Evolutionary conservation across 768 basidiomycete genomes (phyloP), one percentile per base, ranked within the genome.

Genomic region (Rhizopogon vulgaris): DNA sequence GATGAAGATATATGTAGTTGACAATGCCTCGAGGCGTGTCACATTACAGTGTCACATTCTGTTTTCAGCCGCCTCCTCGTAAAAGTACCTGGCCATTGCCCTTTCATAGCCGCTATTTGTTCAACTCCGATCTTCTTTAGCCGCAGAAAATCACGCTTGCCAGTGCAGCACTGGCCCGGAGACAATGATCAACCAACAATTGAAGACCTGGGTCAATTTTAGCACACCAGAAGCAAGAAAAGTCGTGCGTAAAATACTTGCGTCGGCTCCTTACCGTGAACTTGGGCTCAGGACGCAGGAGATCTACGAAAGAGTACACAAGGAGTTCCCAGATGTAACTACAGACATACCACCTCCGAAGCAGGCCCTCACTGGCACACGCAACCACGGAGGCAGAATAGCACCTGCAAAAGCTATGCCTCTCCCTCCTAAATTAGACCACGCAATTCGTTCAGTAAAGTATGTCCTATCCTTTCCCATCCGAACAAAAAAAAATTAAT

Each of bases 381-480:
- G 38, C 48, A 41, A 39, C 15, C 38, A 45, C 38, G 22, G 39
- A n/a, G 38, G 52, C 27, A 41, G 42, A 9, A 17, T 9, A 15
- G 30, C n/a, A 32, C 37, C 38, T 28, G 22, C 17, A 24, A 39
- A 41, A 43, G 15, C 38, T n/a, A 1, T 51, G 0, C 46, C 58
- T 40, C 42, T 43, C 32, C 58, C 58, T 22, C 58, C 59, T n/a
- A 41, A 32, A 14, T 32, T 39, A 27, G 55, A 59, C 11, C 58
- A 56, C 43, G 57, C 60, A 41, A 42, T 59, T 30, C 53, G 55
- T 42, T 61, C 60, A 15, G 38, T 62, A 32, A 53, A 53, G 56
- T 59, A 15, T 38, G 58, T 37, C 6, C 22, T 24, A 4, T 6
- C 7, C 18, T 14, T 38, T 3, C 6, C 3, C 30, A n/a, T 38